Conservation (phyloP, 345 rosid species). For the Citrus sp. region DNA sequence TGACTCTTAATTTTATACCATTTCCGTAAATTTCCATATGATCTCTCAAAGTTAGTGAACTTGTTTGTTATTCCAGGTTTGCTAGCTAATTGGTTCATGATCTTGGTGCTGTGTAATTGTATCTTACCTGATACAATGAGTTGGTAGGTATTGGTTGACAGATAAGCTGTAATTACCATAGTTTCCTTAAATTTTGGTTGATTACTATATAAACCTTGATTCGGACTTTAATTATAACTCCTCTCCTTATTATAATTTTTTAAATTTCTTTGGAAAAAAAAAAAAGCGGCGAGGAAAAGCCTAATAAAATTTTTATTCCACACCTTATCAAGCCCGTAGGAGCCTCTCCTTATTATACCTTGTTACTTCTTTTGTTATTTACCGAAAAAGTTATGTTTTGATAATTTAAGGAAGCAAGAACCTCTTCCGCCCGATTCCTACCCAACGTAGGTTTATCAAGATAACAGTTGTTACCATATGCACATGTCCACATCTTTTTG, state of each 20-base stretch:
- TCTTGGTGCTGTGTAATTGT: neutral
- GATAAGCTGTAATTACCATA: neutral
- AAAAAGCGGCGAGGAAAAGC: too few species aligned
- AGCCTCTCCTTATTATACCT: neutral
- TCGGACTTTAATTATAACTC: neutral
- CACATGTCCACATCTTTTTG: too few species aligned
- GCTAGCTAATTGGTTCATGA: too few species aligned
- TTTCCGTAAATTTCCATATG: too few species aligned
- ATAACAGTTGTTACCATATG: neutral
- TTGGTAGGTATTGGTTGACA: neutral
- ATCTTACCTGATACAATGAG: neutral
- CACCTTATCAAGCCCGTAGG: too few species aligned
- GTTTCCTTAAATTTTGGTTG: neutral
- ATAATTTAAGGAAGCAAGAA: neutral
- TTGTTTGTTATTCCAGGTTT: neutral
- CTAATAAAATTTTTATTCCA: too few species aligned
- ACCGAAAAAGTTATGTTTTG: neutral
- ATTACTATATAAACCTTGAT: neutral
- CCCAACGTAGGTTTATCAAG: neutral
- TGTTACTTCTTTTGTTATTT: neutral
- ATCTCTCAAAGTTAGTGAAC: neutral
- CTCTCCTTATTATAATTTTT: neutral
- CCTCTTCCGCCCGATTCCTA: neutral
- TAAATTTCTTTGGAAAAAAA: neutral
- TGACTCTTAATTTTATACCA: too few species aligned